Evolutionary conservation across 495 filamentous ascomycete species (phyloP), one percentile per base, ranked within the genome.

Genomic region (Pseudevernia furfuracea): DNA sequence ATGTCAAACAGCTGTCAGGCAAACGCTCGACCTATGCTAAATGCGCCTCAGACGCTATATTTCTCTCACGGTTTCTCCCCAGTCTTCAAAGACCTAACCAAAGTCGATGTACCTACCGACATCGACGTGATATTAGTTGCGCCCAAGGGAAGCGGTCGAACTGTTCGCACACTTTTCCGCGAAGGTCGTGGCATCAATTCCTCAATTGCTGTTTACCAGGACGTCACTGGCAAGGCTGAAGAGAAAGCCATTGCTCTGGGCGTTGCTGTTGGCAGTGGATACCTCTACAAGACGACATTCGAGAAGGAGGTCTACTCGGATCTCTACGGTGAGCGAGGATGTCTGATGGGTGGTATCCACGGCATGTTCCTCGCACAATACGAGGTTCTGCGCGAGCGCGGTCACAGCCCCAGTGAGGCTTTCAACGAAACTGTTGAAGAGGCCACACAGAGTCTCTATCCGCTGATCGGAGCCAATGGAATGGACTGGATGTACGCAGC

Each of bases 401-500:
- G 94, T 78, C 94, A 98, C 86, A 87, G 82, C 82, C 94, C 94
- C 73, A 92, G 88, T 73, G 95, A 98, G 82, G 94, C 94, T 66
- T 97, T 98, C 89, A 97, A 98, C 84, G 94, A 97, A 90, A 97
- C 94, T 68, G 94, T 98, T 65, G 94, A 98, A 83, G 94, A 98
- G 81, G 94, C 94, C 66, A 98, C 94, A 48, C 95, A 97, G 85
- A 90, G 86, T 70, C 84, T 97, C 65, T 98, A 97, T 84, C 94
- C 94, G 63, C 82, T 98, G 70, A 97, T 98, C 72, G 94, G 92
- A 74, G 84, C 82, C 72, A 88, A 97, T 77, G 94, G 94, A 70
- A 98, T 98, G 94, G 94, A 97, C 83, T 98, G 94, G 91, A 97
- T 98, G 95, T 98, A 96, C 82, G 91, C 92, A 71, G 94, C 94